Base-by-base conservation (phyloP, 305 asterid genomes). In the Plantago coronopus region DNA sequence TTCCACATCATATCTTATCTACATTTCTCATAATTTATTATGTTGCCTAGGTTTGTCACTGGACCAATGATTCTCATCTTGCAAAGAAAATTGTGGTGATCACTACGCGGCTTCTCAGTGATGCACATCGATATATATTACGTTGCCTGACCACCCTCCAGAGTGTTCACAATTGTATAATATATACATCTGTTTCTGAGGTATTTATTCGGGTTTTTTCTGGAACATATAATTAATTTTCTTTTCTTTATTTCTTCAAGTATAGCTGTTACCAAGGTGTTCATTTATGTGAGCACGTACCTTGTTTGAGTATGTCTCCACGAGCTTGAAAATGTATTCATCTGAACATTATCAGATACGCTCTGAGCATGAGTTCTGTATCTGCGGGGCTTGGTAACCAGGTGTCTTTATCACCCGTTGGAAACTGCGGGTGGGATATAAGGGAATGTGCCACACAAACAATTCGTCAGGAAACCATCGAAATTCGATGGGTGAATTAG, bases 141-240 rank as follows among this genome's bases (percentile, higher is more conserved):
- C 97, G 95, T 45, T 81, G 96, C 76, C 74, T 89, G 77, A 83
- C 87, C 72, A 74, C 81, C 9, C 84, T 89, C 64, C 81, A 72
- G 57, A 75, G 59, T 68, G 76, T 85, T 45, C 62, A 48, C 62
- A 43, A 42, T 47, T 93, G 97, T 73, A 76, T 78, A 29, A 77
- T 93, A 71, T 81, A 77, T 71, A 93, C 98, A 17, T 78, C 97
- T 65, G 68, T 93, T 61, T 93, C 98, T 21, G 98, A 89, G 98
- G 97, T 88, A 61, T 54, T 62, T 43, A 58, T 43, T 54, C 68
- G 8, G 48, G 50, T 60, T 47, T 16, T 49, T 42, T 17, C 70
- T 62, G 48, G 29, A 50, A n/a, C 29, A 44, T 69, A 55, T 43
- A 2, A 9, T 37, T 57, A 40, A 37, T 38, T 61, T 29, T 17